These are phyloP conservation scores for Priceomyces haplophilus DNA, from an alignment of 805 yeast genomes.

Conservation along the genomic window DNA sequence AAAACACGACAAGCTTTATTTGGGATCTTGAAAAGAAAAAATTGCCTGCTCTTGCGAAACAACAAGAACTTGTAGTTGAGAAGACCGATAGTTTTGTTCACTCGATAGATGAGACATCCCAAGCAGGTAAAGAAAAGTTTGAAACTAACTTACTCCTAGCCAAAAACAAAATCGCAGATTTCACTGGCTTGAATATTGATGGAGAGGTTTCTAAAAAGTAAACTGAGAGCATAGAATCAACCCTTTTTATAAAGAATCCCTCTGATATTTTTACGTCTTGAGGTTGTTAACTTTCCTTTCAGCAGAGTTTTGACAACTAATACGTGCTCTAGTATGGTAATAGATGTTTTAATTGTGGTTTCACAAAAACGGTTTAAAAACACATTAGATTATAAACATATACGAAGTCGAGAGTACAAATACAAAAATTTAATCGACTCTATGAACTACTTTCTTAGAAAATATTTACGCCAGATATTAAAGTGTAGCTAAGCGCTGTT, in stretches of 20 bases:
- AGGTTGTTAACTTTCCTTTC: too few relatives aligned
- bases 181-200: constrained; percentile 68
- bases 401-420: background rate
- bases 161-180: constrained; percentile 45
- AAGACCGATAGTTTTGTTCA: constrained; percentile 44
- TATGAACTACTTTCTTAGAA: background rate
- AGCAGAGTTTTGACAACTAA: too few relatives aligned
- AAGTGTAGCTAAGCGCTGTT: background rate
- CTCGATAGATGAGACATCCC: constrained; percentile 43
- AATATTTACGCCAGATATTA: background rate
- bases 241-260: too few relatives aligned
- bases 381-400: background rate
- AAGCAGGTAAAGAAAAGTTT: constrained; percentile 35
- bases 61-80: constrained; percentile 51
- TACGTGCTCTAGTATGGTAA: too few relatives aligned
- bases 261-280: too few relatives aligned
- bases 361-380: background rate
- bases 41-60: constrained; percentile 61
- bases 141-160: constrained; percentile 36
- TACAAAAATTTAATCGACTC: background rate
- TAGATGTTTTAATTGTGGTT: background rate
- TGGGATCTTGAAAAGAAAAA: constrained; percentile 60
- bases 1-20: constrained; percentile 53
- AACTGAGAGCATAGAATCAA: too few relatives aligned
- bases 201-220: constrained; percentile 56